These are phyloP conservation scores for Cyclanthera cordifolia DNA, from an alignment of 306 rosid species.

Conservation along the genomic window DNA sequence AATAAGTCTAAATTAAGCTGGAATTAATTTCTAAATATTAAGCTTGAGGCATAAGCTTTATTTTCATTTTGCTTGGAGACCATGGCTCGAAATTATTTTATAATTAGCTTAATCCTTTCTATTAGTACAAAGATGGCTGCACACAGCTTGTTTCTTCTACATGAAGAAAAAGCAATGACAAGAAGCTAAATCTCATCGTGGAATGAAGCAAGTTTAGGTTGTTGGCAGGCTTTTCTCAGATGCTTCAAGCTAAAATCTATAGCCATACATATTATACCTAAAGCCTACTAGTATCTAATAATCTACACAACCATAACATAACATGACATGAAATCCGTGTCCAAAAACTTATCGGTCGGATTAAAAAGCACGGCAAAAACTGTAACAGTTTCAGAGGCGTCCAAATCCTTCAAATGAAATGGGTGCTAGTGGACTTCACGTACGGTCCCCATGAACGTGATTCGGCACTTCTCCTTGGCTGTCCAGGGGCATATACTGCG, in stretches of 20 bases:
- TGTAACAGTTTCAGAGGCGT: neutral
- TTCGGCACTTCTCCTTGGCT: slow-evolving; percentile 83
- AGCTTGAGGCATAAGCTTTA: neutral
- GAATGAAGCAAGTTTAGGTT: neutral
- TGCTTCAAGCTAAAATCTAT: slow-evolving; percentile 7
- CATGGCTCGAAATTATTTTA: neutral
- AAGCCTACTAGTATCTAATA: neutral
- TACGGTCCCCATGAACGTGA: slow-evolving; percentile 50
- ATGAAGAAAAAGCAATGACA: neutral
- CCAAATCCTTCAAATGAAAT: neutral
- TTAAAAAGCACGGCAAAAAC: neutral
- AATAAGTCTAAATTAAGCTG: no score
- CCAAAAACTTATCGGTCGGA: neutral
- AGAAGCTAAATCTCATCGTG: neutral
- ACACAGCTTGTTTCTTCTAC: neutral
- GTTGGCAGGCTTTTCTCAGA: neutral
- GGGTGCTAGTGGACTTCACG: slow-evolving; percentile 21
- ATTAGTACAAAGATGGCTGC: neutral
- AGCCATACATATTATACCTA: neutral
- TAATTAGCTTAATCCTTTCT: neutral
- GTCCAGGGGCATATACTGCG: slow-evolving; percentile 98
- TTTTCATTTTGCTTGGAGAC: neutral
- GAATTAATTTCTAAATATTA: no score
- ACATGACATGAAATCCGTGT: neutral
- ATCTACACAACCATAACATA: slow-evolving; percentile 2